Base-by-base conservation (phyloP, 768 basidiomycete species). In the Pseudohyphozyma bogoriensis region DNA sequence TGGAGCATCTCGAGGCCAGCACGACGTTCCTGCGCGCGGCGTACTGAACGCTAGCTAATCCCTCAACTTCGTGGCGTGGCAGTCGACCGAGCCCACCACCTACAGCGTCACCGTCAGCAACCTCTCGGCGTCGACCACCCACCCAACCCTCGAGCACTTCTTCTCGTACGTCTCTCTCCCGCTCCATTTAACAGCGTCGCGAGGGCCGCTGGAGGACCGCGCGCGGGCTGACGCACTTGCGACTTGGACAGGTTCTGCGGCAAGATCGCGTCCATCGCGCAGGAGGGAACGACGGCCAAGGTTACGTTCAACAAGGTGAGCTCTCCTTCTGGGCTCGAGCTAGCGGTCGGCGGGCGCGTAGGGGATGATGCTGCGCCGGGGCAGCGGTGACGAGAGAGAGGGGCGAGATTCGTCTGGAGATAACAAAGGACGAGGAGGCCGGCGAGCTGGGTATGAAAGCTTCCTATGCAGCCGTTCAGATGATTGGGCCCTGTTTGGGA, bases 241-340 rank as follows among this genome's bases (percentile, higher is more conserved):
- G 40, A 29, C 32, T 11, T 22, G 9, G 36, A 11, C 62, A 87
- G 86, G 4, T 95, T 93, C 76, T 95, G 90, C 71, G 91, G 91
- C 77, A 85, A 82, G 84, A 77, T 81, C 50, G 68, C 70, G 24
- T 67, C 64, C 36, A 73, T 76, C 52, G 73, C 72, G 18, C 76
- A 74, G 53, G 72, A 71, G 16, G 73, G 72, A 33, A 67, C 77
- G 51, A 76, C 77, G 24, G 92, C 91, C n/a, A 78, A 78, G 32
- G 82, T 97, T 66, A 75, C 81, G 53, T 97, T 95, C 70, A 85
- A 87, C 73, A 95, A 92, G 72, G 72, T 73, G 56, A 65, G 66
- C 28, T 4, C 6, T 0, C 7, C 9, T 12, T 15, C n/a, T n/a
- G n/a, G 42, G 22, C 42, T 12, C 42, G 11, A 12, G 11, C 42